Percentiles rank a stretch among this genome's conserved stretches.
phyloP scores from a whole-genome alignment of 164 flowering plant species.

The Litsea cubeba region DNA sequence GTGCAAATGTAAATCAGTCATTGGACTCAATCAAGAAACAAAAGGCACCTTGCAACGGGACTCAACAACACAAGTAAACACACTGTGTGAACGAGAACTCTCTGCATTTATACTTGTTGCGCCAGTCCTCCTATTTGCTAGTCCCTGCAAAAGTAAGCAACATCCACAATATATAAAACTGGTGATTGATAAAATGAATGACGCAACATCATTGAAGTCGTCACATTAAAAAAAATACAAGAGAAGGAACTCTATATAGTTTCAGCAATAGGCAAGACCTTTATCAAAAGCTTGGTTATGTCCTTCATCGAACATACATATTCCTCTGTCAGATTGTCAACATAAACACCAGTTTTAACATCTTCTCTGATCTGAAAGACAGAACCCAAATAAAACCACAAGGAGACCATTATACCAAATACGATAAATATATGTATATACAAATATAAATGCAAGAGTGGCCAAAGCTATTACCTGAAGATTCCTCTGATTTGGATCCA shows the following conservation, averaged over 20 bases:
- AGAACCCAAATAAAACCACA: background rate
- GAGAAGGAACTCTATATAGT: background rate
- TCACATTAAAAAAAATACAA: background rate
- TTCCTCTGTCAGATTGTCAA: constrained; percentile 83
- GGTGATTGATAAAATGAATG: background rate
- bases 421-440: background rate
- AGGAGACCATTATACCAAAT: background rate
- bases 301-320: constrained; percentile 64
- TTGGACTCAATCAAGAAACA: background rate
- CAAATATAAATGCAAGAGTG: background rate
- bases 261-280: constrained; percentile 33
- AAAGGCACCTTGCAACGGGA: constrained; percentile 83
- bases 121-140: constrained; percentile 81
- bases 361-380: constrained; percentile 82
- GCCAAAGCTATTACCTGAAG: constrained; percentile 55
- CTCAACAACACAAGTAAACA: constrained; percentile 94
- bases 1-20: background rate
- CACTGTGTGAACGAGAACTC: constrained; percentile 98
- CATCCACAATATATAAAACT: background rate
- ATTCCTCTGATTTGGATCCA: constrained; percentile 76
- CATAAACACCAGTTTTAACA: constrained; percentile 93
- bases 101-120: constrained; percentile 91
- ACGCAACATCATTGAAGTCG: background rate
- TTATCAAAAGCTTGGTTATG: constrained; percentile 59
- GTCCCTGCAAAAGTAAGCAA: constrained; percentile 48